Evolutionary conservation across 768 basidiomycete species (phyloP).

Genomic region (Neoboletus subvelutipes): DNA sequence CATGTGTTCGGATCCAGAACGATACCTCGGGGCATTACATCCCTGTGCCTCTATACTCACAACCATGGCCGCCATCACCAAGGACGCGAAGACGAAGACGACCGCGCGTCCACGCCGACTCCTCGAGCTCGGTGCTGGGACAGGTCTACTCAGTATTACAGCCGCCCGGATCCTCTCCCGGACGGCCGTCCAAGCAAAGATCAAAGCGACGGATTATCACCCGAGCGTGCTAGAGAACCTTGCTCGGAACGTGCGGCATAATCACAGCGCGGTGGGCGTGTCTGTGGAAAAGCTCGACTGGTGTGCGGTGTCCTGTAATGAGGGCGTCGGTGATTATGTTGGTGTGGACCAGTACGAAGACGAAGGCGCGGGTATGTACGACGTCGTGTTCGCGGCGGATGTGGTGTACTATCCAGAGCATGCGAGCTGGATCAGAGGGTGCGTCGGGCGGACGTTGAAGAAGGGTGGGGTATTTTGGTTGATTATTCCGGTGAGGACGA

Average conservation of each 20-base stretch:
- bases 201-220: slow-evolving; percentile 80
- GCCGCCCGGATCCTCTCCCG: slow-evolving; percentile 47
- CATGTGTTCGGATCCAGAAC: slow-evolving; percentile 49
- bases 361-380: slow-evolving; percentile 37
- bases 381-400: slow-evolving; percentile 76
- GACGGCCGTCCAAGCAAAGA: slow-evolving; percentile 17
- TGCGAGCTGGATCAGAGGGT: slow-evolving; percentile 64
- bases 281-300: slow-evolving; percentile 62
- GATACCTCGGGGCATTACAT: slow-evolving; percentile 35
- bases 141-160: slow-evolving; percentile 77
- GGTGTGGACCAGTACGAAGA: background rate
- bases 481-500: slow-evolving; percentile 66
- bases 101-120: slow-evolving; percentile 37
- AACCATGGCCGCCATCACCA: background rate
- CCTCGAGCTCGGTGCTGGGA: slow-evolving; percentile 85
- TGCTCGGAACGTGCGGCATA: slow-evolving; percentile 53
- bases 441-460: slow-evolving; percentile 52
- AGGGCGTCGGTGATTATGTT: slow-evolving; percentile 16
- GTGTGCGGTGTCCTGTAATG: slow-evolving; percentile 42
- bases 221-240: slow-evolving; percentile 74
- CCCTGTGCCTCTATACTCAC: background rate
- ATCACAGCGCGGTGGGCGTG: slow-evolving; percentile 41
- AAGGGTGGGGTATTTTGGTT: slow-evolving; percentile 63
- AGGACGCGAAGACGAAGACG: background rate
- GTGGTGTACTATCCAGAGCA: slow-evolving; percentile 74